Conservation (phyloP, 345 rosid species). For the Pistacia integerrima region DNA sequence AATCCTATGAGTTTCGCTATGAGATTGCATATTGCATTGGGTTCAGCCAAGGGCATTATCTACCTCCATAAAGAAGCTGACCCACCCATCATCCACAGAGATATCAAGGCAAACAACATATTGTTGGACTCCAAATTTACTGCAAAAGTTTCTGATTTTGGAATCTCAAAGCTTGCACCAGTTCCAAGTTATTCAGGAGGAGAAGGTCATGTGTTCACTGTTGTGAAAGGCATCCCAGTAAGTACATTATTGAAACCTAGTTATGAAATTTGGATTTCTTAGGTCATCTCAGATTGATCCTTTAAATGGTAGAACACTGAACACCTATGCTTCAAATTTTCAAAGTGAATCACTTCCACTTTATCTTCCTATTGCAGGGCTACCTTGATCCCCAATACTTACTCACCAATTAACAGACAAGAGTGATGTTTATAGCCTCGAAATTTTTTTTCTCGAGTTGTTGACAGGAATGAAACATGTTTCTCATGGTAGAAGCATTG, state of each 20-base stretch:
- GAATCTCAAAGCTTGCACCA: constrained; percentile 55
- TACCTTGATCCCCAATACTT: constrained; percentile 18
- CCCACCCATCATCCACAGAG: constrained; percentile 58
- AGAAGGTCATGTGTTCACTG: constrained; percentile 44
- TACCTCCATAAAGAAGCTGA: constrained; percentile 61
- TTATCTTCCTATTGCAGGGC: constrained; percentile 32
- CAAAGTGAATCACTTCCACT: background rate
- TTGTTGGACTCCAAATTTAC: constrained; percentile 43
- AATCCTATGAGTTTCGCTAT: constrained; percentile 25
- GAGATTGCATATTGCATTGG: constrained; percentile 46
- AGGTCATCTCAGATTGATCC: background rate
- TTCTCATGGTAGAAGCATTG: constrained; percentile 49
- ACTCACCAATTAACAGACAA: constrained; percentile 51
- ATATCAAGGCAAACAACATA: constrained; percentile 55
- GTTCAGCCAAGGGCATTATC: constrained; percentile 50
- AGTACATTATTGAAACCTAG: background rate
- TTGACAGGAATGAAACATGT: constrained; percentile 52
- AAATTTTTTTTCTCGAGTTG: constrained; percentile 53
- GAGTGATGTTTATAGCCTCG: constrained; percentile 58
- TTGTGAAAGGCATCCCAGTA: constrained; percentile 53
- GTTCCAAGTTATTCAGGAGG: constrained; percentile 29
- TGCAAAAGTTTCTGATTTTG: constrained; percentile 62
- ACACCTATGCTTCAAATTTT: too few relatives aligned
- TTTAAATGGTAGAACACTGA: too few relatives aligned
- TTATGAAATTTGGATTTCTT: background rate